Percentiles rank a stretch among this genome's conserved stretches.
These are phyloP conservation scores for Rickenella mellea DNA, from an alignment of 768 basidiomycete species.

Conservation along the genomic window DNA sequence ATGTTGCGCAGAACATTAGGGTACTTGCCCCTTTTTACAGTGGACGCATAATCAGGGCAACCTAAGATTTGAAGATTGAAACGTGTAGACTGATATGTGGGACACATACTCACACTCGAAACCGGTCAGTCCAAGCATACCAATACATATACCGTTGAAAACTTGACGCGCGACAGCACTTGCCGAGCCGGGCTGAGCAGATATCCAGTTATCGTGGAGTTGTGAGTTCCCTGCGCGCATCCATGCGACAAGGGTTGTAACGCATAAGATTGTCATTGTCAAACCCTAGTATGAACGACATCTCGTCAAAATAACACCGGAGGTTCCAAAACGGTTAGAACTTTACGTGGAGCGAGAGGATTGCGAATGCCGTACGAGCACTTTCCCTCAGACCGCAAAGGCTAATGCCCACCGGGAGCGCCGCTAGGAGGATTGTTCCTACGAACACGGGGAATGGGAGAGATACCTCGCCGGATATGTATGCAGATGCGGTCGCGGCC, in stretches of 20 bases:
- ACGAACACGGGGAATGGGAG: conserved; percentile 49
- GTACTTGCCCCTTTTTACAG: conserved; percentile 46
- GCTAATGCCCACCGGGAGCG: conserved; percentile 43
- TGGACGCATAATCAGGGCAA: conserved; percentile 55
- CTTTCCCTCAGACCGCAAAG: conserved; percentile 55
- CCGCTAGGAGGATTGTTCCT: conserved; percentile 42
- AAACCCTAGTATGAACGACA: conserved; percentile 26
- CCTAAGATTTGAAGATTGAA: conserved; percentile 24
- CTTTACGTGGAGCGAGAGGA: conserved; percentile 53
- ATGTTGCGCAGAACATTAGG: conserved; percentile 57
- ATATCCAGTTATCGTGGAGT: conserved; percentile 46
- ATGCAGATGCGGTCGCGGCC: conserved; percentile 60
- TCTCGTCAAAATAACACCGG: conserved; percentile 1
- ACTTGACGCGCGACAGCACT: conserved; percentile 32
- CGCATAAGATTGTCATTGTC: conserved; percentile 46
- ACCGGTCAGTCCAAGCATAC: conserved; percentile 65
- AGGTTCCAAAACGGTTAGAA: conserved; percentile 1
- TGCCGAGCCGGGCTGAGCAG: conserved; percentile 21
- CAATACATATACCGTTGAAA: conserved; percentile 60
- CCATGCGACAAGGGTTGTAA: conserved; percentile 45
- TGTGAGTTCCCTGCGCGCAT: conserved; percentile 34
- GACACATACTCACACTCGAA: conserved; percentile 43
- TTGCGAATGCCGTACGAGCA: conserved; percentile 45
- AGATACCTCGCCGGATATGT: conserved; percentile 53
- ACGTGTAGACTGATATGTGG: neutral